Percentiles rank a stretch among this genome's conserved stretches.
These are phyloP conservation scores for Aspergillus saccharolyticus DNA, from an alignment of 495 filamentous ascomycete genomes.

Conservation along the genomic window DNA sequence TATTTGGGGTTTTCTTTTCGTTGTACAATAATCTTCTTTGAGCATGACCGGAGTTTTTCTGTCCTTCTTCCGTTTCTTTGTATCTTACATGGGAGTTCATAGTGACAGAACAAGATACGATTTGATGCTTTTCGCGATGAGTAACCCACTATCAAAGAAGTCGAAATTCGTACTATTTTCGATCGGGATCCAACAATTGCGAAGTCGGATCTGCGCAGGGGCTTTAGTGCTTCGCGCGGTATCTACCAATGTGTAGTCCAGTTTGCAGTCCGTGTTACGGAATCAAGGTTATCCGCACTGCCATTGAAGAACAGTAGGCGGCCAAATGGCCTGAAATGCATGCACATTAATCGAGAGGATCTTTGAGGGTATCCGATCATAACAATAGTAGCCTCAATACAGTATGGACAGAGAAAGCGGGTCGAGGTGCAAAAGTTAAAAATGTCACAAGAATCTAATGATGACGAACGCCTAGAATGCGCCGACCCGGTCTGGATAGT, in stretches of 20 bases:
- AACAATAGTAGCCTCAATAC: slow-evolving; percentile 12
- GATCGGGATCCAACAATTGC: too few species aligned
- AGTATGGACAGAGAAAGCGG: slow-evolving; percentile 1
- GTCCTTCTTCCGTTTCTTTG: background rate
- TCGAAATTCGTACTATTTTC: too few species aligned
- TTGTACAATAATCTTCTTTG: slow-evolving; percentile 39
- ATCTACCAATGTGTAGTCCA: background rate
- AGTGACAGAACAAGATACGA: background rate
- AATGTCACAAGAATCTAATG: background rate
- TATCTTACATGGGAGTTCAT: too few species aligned
- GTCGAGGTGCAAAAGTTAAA: background rate
- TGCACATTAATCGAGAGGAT: background rate
- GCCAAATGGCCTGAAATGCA: background rate
- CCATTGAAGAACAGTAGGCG: background rate
- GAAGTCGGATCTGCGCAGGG: too few species aligned
- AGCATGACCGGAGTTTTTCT: slow-evolving; percentile 29
- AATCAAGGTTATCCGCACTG: background rate
- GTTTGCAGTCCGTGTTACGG: background rate
- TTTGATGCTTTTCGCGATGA: background rate
- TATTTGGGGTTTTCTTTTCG: slow-evolving; percentile 8
- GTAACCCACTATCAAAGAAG: too few species aligned
- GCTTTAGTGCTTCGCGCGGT: too few species aligned
- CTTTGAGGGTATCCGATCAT: slow-evolving; percentile 11
- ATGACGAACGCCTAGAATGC: slow-evolving; percentile 23
- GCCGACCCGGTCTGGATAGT: slow-evolving; percentile 17